Percentiles rank a stretch among this genome's conserved stretches.
phyloP scores from a whole-genome alignment of 2,329 filamentous ascomycete species.

The Nigrograna mackinnonii region DNA sequence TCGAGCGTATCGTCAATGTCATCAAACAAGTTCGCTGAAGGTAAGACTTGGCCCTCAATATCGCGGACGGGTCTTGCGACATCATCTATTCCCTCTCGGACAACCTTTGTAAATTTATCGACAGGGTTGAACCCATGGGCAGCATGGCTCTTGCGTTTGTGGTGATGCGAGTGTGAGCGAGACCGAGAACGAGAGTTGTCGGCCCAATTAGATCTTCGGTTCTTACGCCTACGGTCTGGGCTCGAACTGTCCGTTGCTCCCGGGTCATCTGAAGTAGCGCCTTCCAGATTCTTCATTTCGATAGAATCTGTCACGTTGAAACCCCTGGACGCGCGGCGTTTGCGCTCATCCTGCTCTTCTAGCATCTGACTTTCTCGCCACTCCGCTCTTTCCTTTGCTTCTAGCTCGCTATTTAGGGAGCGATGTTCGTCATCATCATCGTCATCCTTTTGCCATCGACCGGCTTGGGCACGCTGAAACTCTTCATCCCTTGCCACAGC shows the following conservation, averaged over 20 bases:
- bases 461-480: conserved; percentile 78
- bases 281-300: conserved; percentile 32
- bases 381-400: conserved; percentile 32
- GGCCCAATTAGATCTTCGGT: conserved; percentile 34
- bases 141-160: conserved; percentile 7
- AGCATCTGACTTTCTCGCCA: conserved; percentile 35
- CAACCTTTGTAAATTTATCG: conserved; percentile 20
- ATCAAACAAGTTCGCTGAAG: conserved; percentile 82
- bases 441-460: conserved; percentile 64
- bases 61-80: conserved; percentile 35
- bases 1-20: conserved; percentile 92
- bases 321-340: conserved; percentile 10
- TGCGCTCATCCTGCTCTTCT: conserved; percentile 23
- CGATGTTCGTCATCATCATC: conserved; percentile 56
- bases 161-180: conserved; percentile 20
- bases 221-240: conserved; percentile 21
- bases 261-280: conserved; percentile 8
- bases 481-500: conserved; percentile 88
- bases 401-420: conserved; percentile 40
- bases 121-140: conserved; percentile 29
- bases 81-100: conserved; percentile 25
- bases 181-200: conserved; percentile 30
- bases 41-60: conserved; percentile 52
- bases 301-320: conserved; percentile 22
- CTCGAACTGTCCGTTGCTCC: conserved; percentile 9